phyloP scores from a whole-genome alignment of 176 grass and related monocot genomes.

The barley (Hordeum vulgare) region MorexV3_pseudomolecules_assembly NC_058523.1:20067203-20067702 shows the following conservation, averaged over 20 bases:
- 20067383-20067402: background rate
- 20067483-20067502: background rate
- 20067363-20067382: background rate
- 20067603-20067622: background rate
- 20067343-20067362: rapidly evolving
- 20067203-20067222: slow-evolving; percentile 63
- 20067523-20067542: background rate
- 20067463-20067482: slow-evolving; percentile 36
- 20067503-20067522: background rate
- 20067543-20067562: background rate
- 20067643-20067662: background rate
- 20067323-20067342: slow-evolving; percentile 70
- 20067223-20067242: slow-evolving; percentile 79
- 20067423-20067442: slow-evolving; percentile 33
- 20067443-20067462: slow-evolving; percentile 35
- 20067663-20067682: background rate
- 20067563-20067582: background rate
- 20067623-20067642: background rate
- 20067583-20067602: background rate
- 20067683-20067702: background rate
- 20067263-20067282: slow-evolving; percentile 45
- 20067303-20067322: slow-evolving; percentile 86
- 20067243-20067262: background rate
- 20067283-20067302: slow-evolving; percentile 78
- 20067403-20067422: background rate